phyloP scores from a whole-genome alignment of 768 basidiomycete genomes.

The Krasilnikovozyma curviuscula region DNA sequence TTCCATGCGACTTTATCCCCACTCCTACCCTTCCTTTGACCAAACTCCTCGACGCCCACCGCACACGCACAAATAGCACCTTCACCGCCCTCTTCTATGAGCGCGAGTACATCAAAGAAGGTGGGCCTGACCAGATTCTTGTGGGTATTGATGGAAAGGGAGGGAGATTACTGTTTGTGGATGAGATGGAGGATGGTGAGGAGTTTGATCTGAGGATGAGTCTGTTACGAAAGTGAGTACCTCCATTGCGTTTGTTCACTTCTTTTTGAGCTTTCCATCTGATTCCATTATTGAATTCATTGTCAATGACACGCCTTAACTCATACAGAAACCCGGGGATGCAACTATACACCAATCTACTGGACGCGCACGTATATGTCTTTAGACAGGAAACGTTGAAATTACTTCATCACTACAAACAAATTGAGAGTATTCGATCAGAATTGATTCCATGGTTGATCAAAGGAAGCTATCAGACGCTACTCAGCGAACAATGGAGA shows the following conservation, averaged over 20 bases:
- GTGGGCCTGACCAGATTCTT: constrained; percentile 22
- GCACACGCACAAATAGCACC: constrained; percentile 29
- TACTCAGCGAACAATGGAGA: constrained; percentile 20
- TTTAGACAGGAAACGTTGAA: constrained; percentile 58
- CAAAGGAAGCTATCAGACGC: constrained; percentile 49
- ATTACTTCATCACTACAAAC: constrained; percentile 30
- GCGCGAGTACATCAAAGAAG: constrained; percentile 21
- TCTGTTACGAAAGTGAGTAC: constrained; percentile 43
- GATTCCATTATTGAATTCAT: neutral
- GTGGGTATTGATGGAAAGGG: constrained; percentile 20
- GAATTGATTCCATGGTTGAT: constrained; percentile 86
- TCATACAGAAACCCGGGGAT: constrained; percentile 47
- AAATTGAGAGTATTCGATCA: constrained; percentile 61
- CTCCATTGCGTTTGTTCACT: neutral
- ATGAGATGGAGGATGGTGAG: constrained; percentile 51
- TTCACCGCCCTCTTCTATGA: constrained; percentile 27
- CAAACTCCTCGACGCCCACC: constrained; percentile 58
- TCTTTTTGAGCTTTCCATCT: neutral
- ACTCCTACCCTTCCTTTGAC: constrained; percentile 52
- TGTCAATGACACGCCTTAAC: neutral
- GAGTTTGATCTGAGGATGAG: constrained; percentile 59
- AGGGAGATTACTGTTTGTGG: constrained; percentile 47
- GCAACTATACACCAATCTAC: constrained; percentile 44
- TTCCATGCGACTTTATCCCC: constrained; percentile 80
- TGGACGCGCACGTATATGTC: constrained; percentile 82